Conservation (phyloP, 202 grass and related monocot species). For the Saccharum hybrid region DNA sequence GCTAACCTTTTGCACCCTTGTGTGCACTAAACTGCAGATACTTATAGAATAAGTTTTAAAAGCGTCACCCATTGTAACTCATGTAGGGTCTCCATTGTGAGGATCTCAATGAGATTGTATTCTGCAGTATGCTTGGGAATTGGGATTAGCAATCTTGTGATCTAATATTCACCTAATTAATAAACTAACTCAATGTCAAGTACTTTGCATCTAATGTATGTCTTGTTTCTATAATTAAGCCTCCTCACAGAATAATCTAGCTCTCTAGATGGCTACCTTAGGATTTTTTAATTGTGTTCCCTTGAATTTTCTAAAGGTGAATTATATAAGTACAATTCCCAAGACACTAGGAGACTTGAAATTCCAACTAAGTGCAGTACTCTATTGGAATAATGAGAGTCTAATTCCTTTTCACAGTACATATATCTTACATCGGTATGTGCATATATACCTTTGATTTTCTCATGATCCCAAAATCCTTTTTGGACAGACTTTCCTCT, state of each 20-base stretch:
- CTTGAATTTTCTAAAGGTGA: conserved; percentile 54
- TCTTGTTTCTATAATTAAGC: conserved; percentile 47
- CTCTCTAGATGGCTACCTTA: conserved; percentile 46
- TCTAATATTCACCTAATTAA: conserved; percentile 39
- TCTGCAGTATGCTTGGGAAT: conserved; percentile 52
- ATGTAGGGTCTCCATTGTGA: conserved; percentile 41
- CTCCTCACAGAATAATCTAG: conserved; percentile 42
- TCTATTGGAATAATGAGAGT: conserved; percentile 50
- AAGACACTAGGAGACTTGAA: conserved; percentile 52
- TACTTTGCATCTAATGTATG: conserved; percentile 48
- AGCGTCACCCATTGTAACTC: conserved; percentile 40
- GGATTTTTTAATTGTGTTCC: conserved; percentile 56
- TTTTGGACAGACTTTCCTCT: conserved; percentile 39
- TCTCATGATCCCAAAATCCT: conserved; percentile 82
- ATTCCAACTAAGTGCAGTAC: conserved; percentile 53
- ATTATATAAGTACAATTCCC: conserved; percentile 64
- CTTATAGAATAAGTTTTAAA: conserved; percentile 58
- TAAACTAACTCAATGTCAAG: conserved; percentile 37
- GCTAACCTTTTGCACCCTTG: conserved; percentile 45
- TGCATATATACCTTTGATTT: conserved; percentile 68
- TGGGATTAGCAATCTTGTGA: conserved; percentile 57
- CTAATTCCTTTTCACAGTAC: conserved; percentile 62
- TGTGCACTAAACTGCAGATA: conserved; percentile 41
- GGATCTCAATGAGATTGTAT: conserved; percentile 61
- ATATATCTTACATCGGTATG: conserved; percentile 66